Conservation (phyloP, 306 rosid species). For the Castanea sativa region DNA sequence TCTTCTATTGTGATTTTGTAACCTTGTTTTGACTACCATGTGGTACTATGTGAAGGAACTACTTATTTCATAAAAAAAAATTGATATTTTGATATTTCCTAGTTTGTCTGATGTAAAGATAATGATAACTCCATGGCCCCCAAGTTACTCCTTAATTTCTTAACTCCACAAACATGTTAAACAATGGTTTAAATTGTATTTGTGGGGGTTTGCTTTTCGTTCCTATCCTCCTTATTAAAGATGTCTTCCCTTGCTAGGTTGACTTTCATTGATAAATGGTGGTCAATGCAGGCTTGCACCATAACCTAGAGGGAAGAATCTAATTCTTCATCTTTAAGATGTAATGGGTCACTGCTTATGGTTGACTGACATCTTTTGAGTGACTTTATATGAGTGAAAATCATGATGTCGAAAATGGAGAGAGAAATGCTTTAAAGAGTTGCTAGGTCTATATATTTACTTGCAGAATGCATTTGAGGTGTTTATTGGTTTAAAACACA, state of each 20-base stretch:
- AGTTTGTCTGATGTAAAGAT: too few species aligned
- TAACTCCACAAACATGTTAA: neutral
- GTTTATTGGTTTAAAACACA: neutral
- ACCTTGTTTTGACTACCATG: too few species aligned
- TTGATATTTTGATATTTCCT: too few species aligned
- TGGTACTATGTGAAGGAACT: too few species aligned
- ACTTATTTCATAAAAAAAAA: too few species aligned
- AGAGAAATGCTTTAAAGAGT: neutral
- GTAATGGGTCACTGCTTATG: neutral
- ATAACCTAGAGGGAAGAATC: neutral
- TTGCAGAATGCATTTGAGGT: too few species aligned
- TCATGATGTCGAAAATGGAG: neutral
- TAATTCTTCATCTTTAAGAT: neutral
- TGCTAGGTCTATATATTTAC: neutral
- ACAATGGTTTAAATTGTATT: neutral
- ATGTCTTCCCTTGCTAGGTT: neutral
- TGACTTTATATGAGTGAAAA: neutral
- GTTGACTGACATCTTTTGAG: neutral
- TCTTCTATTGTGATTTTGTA: too few species aligned
- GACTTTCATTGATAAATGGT: neutral
- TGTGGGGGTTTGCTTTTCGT: neutral
- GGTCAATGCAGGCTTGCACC: neutral
- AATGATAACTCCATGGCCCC: too few species aligned
- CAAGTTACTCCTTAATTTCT: slow-evolving; percentile 29
- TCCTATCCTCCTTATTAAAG: neutral